Percentiles rank a stretch among this genome's conserved stretches.
Conservation (phyloP, 345 rosid species). For the Garcia nutans region DNA sequence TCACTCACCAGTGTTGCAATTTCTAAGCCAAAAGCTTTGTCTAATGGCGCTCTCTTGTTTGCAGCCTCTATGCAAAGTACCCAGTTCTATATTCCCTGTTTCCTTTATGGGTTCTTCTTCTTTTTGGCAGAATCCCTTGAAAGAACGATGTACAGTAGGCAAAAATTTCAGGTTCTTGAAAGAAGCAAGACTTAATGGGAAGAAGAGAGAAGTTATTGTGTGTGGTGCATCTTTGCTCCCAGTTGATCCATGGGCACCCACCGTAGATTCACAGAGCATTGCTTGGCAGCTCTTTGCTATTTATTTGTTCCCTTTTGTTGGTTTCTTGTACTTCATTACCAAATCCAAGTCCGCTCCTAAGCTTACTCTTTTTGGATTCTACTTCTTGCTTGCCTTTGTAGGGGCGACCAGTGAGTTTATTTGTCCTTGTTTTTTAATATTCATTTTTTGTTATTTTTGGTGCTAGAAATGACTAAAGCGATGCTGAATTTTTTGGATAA, state of each 20-base stretch:
- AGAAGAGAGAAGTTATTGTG: slow-evolving; percentile 32
- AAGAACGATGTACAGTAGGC: slow-evolving; percentile 12
- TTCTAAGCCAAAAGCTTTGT: background rate
- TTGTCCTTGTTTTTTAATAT: background rate
- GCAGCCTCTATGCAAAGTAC: slow-evolving; percentile 18
- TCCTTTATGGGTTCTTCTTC: slow-evolving; percentile 20
- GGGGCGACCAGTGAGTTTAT: slow-evolving; percentile 78
- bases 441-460: background rate
- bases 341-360: slow-evolving; percentile 81
- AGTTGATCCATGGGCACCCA: slow-evolving; percentile 88
- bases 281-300: slow-evolving; percentile 78
- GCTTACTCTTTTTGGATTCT: slow-evolving; percentile 89
- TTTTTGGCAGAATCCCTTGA: slow-evolving; percentile 19
- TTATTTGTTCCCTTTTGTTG: slow-evolving; percentile 82
- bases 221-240: slow-evolving; percentile 57
- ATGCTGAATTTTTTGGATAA: background rate
- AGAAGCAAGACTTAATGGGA: slow-evolving; percentile 12
- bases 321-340: slow-evolving; percentile 87
- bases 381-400: slow-evolving; percentile 85
- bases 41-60: slow-evolving; percentile 24
- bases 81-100: slow-evolving; percentile 17
- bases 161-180: slow-evolving; percentile 18
- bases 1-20: too few species aligned
- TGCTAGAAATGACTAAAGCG: background rate
- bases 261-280: slow-evolving; percentile 71